Evolutionary conservation across 2,329 filamentous ascomycete species (phyloP).

Genomic region (Colletotrichum musae): DNA sequence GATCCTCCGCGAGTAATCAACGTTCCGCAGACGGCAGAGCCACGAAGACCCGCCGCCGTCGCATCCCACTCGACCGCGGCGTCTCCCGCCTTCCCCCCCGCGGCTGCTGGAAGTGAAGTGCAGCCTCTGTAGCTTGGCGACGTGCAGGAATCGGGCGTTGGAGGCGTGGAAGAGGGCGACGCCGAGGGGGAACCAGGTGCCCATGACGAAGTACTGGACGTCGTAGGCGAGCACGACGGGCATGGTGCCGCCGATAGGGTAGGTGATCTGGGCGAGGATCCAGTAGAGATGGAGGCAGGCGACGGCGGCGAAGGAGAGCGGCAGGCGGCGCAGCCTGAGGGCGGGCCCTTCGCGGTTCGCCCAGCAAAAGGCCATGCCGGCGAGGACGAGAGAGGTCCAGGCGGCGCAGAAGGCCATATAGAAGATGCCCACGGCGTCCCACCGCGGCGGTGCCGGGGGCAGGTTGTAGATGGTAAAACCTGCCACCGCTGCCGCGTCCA

Average conservation of each 20-base stretch:
- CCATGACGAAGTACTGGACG: slow-evolving; percentile 72
- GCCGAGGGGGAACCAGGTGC: slow-evolving; percentile 69
- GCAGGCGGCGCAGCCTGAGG: slow-evolving; percentile 58
- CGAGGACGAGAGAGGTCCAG: slow-evolving; percentile 50
- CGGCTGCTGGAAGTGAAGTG: slow-evolving; percentile 22
- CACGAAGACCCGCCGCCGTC: slow-evolving; percentile 49
- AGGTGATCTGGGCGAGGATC: slow-evolving; percentile 58
- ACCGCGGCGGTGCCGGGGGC: slow-evolving; percentile 45
- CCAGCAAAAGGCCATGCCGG: slow-evolving; percentile 53
- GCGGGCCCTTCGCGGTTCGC: slow-evolving; percentile 51
- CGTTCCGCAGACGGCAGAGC: slow-evolving; percentile 52
- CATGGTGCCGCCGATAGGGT: slow-evolving; percentile 58
- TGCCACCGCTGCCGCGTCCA: slow-evolving; percentile 26
- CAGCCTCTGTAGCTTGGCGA: slow-evolving; percentile 63
- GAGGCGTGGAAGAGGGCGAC: slow-evolving; percentile 72
- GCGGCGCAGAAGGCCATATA: slow-evolving; percentile 46
- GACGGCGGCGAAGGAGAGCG: slow-evolving; percentile 58
- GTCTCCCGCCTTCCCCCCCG: neutral
- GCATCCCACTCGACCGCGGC: slow-evolving; percentile 41
- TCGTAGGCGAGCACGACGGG: slow-evolving; percentile 59
- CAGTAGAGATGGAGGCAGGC: slow-evolving; percentile 55
- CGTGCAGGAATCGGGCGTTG: slow-evolving; percentile 66
- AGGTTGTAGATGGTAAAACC: slow-evolving; percentile 49
- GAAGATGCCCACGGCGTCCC: slow-evolving; percentile 49
- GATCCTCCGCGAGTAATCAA: slow-evolving; percentile 56